These are phyloP conservation scores for Baorangia bicolor DNA, from an alignment of 768 basidiomycete species.

Conservation along the genomic window DNA sequence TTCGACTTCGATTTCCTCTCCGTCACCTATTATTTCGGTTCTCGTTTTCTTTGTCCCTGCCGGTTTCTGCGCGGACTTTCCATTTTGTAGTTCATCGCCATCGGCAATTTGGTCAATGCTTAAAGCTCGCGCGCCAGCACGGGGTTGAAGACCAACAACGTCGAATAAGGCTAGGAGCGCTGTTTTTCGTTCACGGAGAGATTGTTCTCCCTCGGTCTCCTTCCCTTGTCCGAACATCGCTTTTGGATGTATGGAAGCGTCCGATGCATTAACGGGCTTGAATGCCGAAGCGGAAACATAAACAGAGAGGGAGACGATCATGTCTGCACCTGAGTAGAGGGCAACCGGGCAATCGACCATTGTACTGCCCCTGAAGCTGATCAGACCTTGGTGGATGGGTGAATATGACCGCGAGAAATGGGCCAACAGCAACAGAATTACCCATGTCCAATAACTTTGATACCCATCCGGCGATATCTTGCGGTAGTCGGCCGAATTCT, in stretches of 20 bases:
- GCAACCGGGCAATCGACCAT: slow-evolving; percentile 76
- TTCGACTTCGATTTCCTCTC: slow-evolving; percentile 81
- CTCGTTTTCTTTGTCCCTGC: slow-evolving; percentile 41
- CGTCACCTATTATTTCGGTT: slow-evolving; percentile 75
- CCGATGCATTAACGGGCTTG: slow-evolving; percentile 40
- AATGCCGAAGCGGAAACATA: slow-evolving; percentile 74
- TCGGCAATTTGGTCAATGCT: slow-evolving; percentile 31
- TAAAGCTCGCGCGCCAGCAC: slow-evolving; percentile 41
- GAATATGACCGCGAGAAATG: slow-evolving; percentile 1
- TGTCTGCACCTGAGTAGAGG: slow-evolving; percentile 70
- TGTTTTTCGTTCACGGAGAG: slow-evolving; percentile 76
- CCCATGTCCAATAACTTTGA: slow-evolving; percentile 72
- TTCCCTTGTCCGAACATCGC: slow-evolving; percentile 69
- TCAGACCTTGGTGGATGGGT: slow-evolving; percentile 44
- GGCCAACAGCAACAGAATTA: slow-evolving; percentile 22
- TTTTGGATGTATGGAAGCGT: slow-evolving; percentile 27
- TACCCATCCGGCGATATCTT: slow-evolving; percentile 70
- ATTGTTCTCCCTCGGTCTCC: slow-evolving; percentile 77
- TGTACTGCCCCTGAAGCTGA: slow-evolving; percentile 64
- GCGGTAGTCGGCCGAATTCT: slow-evolving; percentile 80
- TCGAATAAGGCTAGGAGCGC: slow-evolving; percentile 75
- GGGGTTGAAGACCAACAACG: slow-evolving; percentile 66
- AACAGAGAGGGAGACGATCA: slow-evolving; percentile 74
- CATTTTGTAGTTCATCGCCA: slow-evolving; percentile 37
- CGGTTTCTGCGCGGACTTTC: slow-evolving; percentile 38